Percentiles rank a stretch among this genome's conserved stretches.
phyloP scores from a whole-genome alignment of 352 stramenopile species.

The Peronospora belbahrii region DNA sequence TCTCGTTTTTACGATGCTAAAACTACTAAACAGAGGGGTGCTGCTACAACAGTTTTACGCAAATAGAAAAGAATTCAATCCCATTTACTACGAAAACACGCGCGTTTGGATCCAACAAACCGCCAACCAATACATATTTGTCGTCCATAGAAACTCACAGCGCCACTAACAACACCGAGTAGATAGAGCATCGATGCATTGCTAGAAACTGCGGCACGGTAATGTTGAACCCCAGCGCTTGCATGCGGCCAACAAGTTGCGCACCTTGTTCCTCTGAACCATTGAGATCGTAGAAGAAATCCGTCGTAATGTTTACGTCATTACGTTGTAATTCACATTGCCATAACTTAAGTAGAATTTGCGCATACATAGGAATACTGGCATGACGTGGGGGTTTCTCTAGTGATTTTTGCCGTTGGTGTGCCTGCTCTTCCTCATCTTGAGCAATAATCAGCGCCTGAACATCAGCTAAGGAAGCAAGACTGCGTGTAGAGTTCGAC shows the following conservation, averaged over 20 bases:
- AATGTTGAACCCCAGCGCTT: constrained; percentile 54
- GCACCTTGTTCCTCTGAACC: constrained; percentile 50
- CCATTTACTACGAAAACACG: not conserved
- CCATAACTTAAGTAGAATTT: constrained; percentile 61
- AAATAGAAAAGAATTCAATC: not conserved
- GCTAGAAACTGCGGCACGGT: constrained; percentile 51
- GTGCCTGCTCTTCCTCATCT: constrained; percentile 41
- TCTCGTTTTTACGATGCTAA: constrained; percentile 10
- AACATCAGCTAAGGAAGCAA: constrained; percentile 27
- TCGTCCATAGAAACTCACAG: constrained; percentile 22
- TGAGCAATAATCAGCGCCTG: constrained; percentile 36
- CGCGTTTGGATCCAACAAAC: constrained; percentile 1
- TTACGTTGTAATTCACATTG: constrained; percentile 49
- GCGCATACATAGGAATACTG: constrained; percentile 57
- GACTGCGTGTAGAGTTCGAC: constrained; percentile 49
- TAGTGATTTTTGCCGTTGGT: constrained; percentile 31
- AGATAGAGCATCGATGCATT: constrained; percentile 65
- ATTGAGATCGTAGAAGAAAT: constrained; percentile 59
- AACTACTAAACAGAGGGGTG: constrained; percentile 2
- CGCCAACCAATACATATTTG: constrained; percentile 1
- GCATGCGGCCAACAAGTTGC: constrained; percentile 55
- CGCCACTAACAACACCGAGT: constrained; percentile 51
- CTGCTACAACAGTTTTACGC: not conserved
- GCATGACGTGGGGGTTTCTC: constrained; percentile 57
- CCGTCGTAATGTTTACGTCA: constrained; percentile 50